Evolutionary conservation across 148 eudicot species (phyloP).

Genomic region (Persicaria maculosa): DNA sequence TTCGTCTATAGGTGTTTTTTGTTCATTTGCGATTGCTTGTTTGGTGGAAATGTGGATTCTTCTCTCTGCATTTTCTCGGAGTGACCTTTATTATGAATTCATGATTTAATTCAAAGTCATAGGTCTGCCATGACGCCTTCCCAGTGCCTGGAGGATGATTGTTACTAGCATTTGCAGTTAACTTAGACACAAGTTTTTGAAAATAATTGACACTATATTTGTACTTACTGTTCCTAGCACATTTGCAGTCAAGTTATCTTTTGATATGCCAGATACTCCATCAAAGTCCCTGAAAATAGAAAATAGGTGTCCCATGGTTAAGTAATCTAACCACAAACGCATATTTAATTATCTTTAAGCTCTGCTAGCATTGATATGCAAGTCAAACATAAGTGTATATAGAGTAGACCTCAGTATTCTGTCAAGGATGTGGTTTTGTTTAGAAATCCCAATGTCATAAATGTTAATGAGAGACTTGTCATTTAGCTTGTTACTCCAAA

Average conservation of each 20-base stretch:
- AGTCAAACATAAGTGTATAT: neutral
- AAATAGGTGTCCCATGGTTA: neutral
- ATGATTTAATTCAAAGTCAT: neutral
- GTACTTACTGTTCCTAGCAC: neutral
- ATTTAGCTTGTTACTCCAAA: too few relatives aligned
- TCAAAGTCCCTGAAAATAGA: neutral
- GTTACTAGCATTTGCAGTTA: neutral
- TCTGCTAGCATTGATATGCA: neutral
- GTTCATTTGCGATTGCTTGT: too few relatives aligned
- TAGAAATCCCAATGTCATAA: too few relatives aligned
- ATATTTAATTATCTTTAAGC: neutral
- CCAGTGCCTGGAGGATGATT: neutral
- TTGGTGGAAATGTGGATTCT: conserved; percentile 20
- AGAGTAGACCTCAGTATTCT: neutral
- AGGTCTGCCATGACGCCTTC: neutral
- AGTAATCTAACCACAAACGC: neutral
- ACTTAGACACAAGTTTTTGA: neutral
- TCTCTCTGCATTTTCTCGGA: conserved; percentile 9
- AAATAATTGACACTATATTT: neutral
- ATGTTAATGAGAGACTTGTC: too few relatives aligned
- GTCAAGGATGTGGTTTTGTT: neutral
- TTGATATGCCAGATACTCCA: neutral
- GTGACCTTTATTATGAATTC: neutral
- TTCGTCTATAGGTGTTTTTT: neutral
- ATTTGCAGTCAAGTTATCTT: neutral